Percentiles rank a stretch among this genome's conserved stretches.
Evolutionary conservation across 1,284 basidiomycete species (phyloP).

Genomic region (Cutaneotrichosporon sp.): DNA sequence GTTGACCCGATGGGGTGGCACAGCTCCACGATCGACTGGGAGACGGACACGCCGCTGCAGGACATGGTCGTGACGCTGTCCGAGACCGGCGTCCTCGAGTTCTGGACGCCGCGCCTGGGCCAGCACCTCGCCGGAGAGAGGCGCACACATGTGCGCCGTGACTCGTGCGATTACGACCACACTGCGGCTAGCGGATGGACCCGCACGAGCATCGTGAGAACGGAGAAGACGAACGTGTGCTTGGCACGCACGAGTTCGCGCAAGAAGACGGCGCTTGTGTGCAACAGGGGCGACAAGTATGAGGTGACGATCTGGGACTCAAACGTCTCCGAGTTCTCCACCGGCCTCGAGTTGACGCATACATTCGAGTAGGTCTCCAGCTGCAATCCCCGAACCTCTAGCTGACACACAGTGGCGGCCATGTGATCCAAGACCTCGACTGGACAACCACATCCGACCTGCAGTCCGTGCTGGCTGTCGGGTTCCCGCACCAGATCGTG

Average conservation of each 20-base stretch:
- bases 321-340: conserved; percentile 87
- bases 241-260: conserved; percentile 80
- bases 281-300: conserved; percentile 54
- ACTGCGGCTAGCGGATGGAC: conserved; percentile 31
- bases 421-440: conserved; percentile 75
- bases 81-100: conserved; percentile 69
- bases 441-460: conserved; percentile 88
- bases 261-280: conserved; percentile 69
- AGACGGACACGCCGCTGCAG: conserved; percentile 52
- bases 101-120: conserved; percentile 69
- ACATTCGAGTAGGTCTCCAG: conserved; percentile 61
- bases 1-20: conserved; percentile 91
- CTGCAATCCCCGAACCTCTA: neutral
- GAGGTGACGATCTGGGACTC: conserved; percentile 94
- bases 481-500: conserved; percentile 72
- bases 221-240: conserved; percentile 64
- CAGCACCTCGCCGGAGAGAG: conserved; percentile 33
- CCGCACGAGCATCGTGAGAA: conserved; percentile 69
- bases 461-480: conserved; percentile 85
- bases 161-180: neutral
- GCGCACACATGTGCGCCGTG: conserved; percentile 10
- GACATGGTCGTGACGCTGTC: conserved; percentile 78
- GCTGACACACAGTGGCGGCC: conserved; percentile 39
- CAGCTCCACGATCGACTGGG: conserved; percentile 55
- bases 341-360: conserved; percentile 74